phyloP scores from a whole-genome alignment of 352 stramenopile genomes.

The Pythium aphanidermatum region DNA sequence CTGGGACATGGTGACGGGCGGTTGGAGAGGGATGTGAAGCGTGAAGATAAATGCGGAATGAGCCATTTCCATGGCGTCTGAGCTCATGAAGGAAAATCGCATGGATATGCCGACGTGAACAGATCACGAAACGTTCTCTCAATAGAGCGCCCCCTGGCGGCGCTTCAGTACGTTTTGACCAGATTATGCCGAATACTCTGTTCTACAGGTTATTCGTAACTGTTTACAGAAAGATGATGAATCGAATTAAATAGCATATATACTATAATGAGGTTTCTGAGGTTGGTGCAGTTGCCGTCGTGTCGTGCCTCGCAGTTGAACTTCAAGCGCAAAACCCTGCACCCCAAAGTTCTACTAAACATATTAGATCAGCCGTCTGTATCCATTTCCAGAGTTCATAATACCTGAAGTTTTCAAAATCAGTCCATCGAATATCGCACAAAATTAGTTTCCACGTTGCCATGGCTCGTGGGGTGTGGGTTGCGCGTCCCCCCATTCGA shows the following conservation, averaged over 20 bases:
- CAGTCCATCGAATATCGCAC: too few species aligned
- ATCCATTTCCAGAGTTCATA: not conserved
- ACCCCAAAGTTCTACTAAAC: too few species aligned
- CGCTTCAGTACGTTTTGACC: too few species aligned
- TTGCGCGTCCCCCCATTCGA: too few species aligned
- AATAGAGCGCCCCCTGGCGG: conserved; percentile 12
- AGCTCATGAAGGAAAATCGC: conserved; percentile 2
- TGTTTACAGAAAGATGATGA: not conserved
- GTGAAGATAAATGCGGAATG: not conserved
- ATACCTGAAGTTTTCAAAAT: not conserved
- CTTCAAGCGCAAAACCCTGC: too few species aligned
- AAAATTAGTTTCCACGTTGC: too few species aligned
- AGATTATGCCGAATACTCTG: too few species aligned
- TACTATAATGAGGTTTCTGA: not conserved
- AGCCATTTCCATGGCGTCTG: not conserved
- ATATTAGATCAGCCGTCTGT: not conserved
- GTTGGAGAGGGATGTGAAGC: conserved; percentile 1
- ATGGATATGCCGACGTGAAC: conserved; percentile 15
- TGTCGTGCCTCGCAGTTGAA: conserved; percentile 12
- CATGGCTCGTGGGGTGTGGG: too few species aligned
- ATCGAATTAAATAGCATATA: not conserved
- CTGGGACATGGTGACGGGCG: conserved; percentile 1
- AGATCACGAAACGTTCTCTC: conserved; percentile 6
- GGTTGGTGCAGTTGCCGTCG: not conserved
- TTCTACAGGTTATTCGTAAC: not conserved